Evolutionary conservation across 108 stramenopile genomes (phyloP).

Genomic region (Skeletonema grethae): DNA sequence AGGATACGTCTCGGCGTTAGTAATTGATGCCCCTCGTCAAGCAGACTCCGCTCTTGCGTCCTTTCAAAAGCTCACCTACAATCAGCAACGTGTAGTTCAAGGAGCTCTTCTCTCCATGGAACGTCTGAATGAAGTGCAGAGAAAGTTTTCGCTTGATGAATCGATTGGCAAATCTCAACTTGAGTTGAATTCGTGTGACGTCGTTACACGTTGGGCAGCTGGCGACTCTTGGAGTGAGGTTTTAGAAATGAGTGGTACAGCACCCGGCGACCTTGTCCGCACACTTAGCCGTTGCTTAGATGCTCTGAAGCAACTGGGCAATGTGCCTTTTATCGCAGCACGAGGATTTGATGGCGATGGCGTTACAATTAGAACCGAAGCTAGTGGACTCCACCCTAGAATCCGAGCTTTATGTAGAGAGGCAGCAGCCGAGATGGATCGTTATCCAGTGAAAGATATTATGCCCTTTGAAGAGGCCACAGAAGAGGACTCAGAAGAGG

Average conservation of each 20-base stretch:
- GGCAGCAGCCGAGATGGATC: slow-evolving; percentile 69
- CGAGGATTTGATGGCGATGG: slow-evolving; percentile 45
- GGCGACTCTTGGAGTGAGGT: slow-evolving; percentile 83
- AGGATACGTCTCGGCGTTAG: slow-evolving; percentile 76
- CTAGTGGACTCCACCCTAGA: slow-evolving; percentile 69
- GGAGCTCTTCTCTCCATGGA: slow-evolving; percentile 63
- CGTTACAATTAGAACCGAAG: slow-evolving; percentile 36
- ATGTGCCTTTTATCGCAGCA: slow-evolving; percentile 63
- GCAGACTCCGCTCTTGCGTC: slow-evolving; percentile 53
- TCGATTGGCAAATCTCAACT: slow-evolving; percentile 54
- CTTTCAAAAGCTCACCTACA: slow-evolving; percentile 57
- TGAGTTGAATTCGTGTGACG: slow-evolving; percentile 67
- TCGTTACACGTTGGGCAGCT: slow-evolving; percentile 79
- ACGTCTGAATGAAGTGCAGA: slow-evolving; percentile 74
- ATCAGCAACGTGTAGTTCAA: slow-evolving; percentile 75
- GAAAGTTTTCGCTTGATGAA: slow-evolving; percentile 58
- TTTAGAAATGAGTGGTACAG: slow-evolving; percentile 67
- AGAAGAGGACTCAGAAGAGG: slow-evolving; percentile 23
- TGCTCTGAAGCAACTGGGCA: slow-evolving; percentile 77
- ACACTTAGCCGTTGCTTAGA: slow-evolving; percentile 77
- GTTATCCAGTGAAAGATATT: slow-evolving; percentile 85
- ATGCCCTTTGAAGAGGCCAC: slow-evolving; percentile 67
- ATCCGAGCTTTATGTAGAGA: slow-evolving; percentile 70
- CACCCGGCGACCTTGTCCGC: slow-evolving; percentile 78
- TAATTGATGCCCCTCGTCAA: slow-evolving; percentile 61